Conservation (phyloP, 208 protist genomes). For the Leishmania tropica region DNA sequence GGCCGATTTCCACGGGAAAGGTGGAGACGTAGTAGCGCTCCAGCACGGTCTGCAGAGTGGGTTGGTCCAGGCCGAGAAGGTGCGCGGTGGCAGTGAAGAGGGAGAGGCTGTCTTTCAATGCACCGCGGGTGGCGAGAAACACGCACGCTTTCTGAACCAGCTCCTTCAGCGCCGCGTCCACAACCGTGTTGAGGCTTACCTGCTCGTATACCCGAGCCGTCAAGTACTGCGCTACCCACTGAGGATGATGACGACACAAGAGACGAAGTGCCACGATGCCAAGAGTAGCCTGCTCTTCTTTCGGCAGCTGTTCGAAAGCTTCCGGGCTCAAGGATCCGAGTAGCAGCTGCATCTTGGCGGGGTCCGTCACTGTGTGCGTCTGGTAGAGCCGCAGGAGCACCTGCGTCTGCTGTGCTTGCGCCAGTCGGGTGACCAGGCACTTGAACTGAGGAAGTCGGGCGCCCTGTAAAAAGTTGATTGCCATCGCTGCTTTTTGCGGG, state of each 20-base stretch:
- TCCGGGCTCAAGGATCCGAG: constrained; percentile 5
- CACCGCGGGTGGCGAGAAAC: constrained; percentile 5
- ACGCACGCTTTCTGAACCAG: constrained; percentile 11
- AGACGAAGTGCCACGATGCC: constrained; percentile 2
- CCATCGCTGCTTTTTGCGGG: background rate
- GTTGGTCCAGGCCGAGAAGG: background rate
- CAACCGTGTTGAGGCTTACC: background rate
- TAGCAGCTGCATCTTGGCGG: constrained; percentile 11
- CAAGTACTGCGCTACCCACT: constrained; percentile 8
- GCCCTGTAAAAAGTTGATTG: background rate
- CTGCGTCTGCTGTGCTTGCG: background rate
- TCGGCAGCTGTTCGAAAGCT: constrained; percentile 11
- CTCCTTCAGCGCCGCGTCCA: background rate
- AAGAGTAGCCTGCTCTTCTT: constrained; percentile 13
- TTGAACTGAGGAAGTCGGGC: constrained; percentile 16
- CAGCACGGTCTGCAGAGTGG: background rate
- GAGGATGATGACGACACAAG: constrained; percentile 10
- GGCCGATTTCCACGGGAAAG: constrained; percentile 20
- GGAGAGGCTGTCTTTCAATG: background rate
- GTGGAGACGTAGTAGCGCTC: constrained; percentile 2
- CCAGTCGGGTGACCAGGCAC: background rate
- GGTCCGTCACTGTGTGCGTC: background rate
- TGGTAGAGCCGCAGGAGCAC: constrained; percentile 13
- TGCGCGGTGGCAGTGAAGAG: constrained; percentile 20
- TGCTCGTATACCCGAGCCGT: constrained; percentile 4